Evolutionary conservation across 116 monocot species (phyloP), one percentile per base, ranked within the genome.

Genomic region (Dioscorea cayenensis): DNA sequence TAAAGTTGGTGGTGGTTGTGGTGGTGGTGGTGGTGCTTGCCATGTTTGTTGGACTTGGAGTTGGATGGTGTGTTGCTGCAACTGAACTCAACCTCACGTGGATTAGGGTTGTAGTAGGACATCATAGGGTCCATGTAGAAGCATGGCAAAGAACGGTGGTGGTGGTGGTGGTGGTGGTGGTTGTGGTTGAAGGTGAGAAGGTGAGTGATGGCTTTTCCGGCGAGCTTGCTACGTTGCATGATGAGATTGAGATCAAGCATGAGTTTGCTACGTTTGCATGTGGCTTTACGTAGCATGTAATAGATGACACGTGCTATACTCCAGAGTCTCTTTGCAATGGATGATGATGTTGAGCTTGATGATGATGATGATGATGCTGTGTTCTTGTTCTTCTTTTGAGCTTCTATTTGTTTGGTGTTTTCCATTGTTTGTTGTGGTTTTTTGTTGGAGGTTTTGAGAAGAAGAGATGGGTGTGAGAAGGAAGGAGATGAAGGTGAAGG

Each of bases 21-120:
- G 71, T 62, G 35, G 66, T 49, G 37, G 58, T 50, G 60, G 68
- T 60, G 70, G 29, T 58, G 72, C 65, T 52, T 69, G 48, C 63
- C 12, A 43, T 59, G 16, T 64, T 66, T 60, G 19, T 75, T 65
- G 14, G 78, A 51, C 77, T 66, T 75, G 25, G 78, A 51, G 74
- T 66, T 75, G 25, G 74, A 63, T 5, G 92, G 84, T 64, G 86
- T 93, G 80, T 58, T 78, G 52, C 77, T 80, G 72, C 87, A 87
- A 77, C 87, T 83, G 80, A 87, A 87, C 72, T 87, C 75, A 18
- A 83, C 83, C 25, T 75, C 83, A 0, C 59, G 37, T 17, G 83
- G 80, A 12, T 43, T 43, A 32, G 32, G 32, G 29, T 28, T 27
- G 75, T 75, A 80, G 71, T 72, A 77, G 64, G 82, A 67, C 13